Base-by-base conservation (phyloP, 176 grass and related monocot species). In the Musa schizocarpa region DNA sequence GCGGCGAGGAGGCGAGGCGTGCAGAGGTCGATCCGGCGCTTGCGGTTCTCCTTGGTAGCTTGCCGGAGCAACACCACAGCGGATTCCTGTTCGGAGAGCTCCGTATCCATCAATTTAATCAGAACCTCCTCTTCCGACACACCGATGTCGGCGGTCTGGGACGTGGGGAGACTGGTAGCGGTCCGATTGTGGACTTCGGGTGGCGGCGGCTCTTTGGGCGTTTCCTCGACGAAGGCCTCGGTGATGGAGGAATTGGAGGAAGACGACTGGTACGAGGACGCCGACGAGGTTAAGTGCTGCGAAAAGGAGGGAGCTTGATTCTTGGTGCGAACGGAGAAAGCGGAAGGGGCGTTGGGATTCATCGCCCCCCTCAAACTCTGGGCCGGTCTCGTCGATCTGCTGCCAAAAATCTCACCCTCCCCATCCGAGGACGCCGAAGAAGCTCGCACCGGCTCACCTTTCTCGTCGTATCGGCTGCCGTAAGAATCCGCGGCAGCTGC, bases 51-150 rank as follows among this genome's bases (percentile, higher is more conserved):
- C 22, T 90, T 77, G 48, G 90, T 97, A 13, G 94, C 88, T 27
- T 93, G 87, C 3, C 88, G 87, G 20, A 97, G 81, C 2, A 51
- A 13, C 9, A 64, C 75, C 19, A 91, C 12, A 25, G 73, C 84
- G 1, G 80, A 61, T 2, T 80, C 68, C 11, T 91, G 90, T 7
- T 80, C 83, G 0, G 34, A 82, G 1, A 79, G 82, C 25, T 89
- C 90, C 17, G 88, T 63, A 3, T 88, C 76, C 79, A 86, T 62
- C 58, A 96, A 76, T 74, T 77, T 86, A 34, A 76, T 69, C 10
- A 92, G 76, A 12, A 96, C 80, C 43, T 86, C 77, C 49, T 96
- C 83, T 69, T 92, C 89, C 68, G 92, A 74, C 16, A 80, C 78
- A 52, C 85, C 80, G 0, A 78, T 17, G 12, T 50, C 48, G 34